Evolutionary conservation across 2,329 filamentous ascomycete species (phyloP).

Genomic region (Fusarium pilosicola): DNA sequence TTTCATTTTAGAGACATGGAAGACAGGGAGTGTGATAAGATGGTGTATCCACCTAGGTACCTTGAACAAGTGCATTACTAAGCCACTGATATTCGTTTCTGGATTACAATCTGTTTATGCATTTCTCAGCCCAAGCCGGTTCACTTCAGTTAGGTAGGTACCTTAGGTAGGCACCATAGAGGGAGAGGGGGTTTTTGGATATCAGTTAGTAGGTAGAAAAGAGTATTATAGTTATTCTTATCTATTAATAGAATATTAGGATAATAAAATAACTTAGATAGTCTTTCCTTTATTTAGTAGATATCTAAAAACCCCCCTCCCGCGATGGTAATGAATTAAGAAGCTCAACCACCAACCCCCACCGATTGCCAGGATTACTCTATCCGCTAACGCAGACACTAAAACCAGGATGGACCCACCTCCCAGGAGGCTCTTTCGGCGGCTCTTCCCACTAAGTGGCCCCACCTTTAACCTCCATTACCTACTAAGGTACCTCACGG

Average conservation of each 20-base stretch:
- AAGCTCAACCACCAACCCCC: background rate
- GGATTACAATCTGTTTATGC: background rate
- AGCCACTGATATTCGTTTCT: background rate
- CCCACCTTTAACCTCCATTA: background rate
- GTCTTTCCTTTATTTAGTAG: too few relatives aligned
- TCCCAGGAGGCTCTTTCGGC: conserved; percentile 7
- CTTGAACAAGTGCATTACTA: background rate
- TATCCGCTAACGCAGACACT: background rate
- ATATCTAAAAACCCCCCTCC: too few relatives aligned
- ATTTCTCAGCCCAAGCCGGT: background rate
- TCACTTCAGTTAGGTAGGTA: background rate
- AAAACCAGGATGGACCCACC: conserved; percentile 1
- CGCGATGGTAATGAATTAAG: background rate
- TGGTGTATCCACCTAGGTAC: background rate
- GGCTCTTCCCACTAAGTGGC: background rate
- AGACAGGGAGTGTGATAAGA: background rate
- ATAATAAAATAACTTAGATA: too few relatives aligned
- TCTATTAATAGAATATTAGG: too few relatives aligned
- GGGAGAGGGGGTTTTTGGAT: too few relatives aligned
- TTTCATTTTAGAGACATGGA: background rate
- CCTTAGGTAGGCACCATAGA: too few relatives aligned
- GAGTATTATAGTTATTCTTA: too few relatives aligned
- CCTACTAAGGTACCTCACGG: background rate
- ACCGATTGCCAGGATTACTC: background rate
- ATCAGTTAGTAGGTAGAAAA: too few relatives aligned